These are phyloP conservation scores for Penicillium cataractarum DNA, from an alignment of 495 filamentous ascomycete species.

Conservation along the genomic window DNA sequence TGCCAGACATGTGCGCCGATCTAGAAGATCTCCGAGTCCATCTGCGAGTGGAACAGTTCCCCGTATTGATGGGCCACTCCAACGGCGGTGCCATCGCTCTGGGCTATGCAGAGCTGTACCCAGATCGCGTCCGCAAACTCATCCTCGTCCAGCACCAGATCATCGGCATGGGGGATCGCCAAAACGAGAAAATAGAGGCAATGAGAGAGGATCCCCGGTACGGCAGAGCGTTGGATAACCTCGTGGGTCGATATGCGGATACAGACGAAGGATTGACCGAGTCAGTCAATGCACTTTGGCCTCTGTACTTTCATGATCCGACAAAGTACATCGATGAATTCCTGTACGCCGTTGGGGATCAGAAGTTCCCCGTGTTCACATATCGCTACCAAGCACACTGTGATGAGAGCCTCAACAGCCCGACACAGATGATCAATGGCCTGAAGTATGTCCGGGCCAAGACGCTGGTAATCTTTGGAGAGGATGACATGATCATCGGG, in stretches of 20 bases:
- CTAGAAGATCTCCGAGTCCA: conserved; percentile 24
- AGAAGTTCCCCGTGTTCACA: conserved; percentile 13
- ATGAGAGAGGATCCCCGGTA: conserved; percentile 16
- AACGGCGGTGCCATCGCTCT: conserved; percentile 31
- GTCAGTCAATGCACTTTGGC: conserved; percentile 18
- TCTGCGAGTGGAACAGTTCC: conserved; percentile 12
- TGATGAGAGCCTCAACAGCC: conserved; percentile 9
- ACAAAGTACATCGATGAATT: conserved; percentile 11
- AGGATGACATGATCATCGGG: conserved; percentile 25
- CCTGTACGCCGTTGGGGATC: conserved; percentile 12
- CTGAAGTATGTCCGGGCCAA: conserved; percentile 19
- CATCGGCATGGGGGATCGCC: conserved; percentile 16
- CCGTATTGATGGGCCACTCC: conserved; percentile 23
- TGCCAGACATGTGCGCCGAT: conserved; percentile 22
- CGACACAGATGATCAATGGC: conserved; percentile 18
- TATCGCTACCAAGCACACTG: conserved; percentile 19
- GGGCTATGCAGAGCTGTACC: conserved; percentile 27
- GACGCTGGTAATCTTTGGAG: conserved; percentile 25
- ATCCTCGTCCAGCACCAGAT: conserved; percentile 24
- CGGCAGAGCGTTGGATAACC: conserved; percentile 11
- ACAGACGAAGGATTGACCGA: conserved; percentile 19
- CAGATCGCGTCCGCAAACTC: conserved; percentile 20
- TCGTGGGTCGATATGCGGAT: background rate
- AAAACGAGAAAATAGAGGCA: background rate
- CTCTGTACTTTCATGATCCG: conserved; percentile 25